Evolutionary conservation across 2,329 filamentous ascomycete genomes (phyloP).

Genomic region (Trichoderma koningii): DNA sequence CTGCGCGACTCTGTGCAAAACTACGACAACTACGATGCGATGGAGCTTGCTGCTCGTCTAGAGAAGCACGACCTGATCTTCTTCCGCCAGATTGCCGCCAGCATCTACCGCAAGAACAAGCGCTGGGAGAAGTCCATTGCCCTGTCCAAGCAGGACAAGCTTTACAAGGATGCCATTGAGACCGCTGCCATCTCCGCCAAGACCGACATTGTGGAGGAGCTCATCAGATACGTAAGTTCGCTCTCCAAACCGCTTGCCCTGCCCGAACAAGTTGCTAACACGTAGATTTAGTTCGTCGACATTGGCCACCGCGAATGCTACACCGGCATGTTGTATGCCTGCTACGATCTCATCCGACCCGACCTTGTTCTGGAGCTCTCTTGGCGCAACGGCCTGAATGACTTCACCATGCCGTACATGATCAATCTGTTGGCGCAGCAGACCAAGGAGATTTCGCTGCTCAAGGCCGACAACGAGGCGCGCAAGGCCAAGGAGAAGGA

Average conservation of each 20-base stretch:
- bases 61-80: conserved; percentile 99
- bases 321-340: conserved; percentile 98
- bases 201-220: conserved; percentile 88
- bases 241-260: neutral
- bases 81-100: conserved; percentile 98
- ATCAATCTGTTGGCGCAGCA: conserved; percentile 97
- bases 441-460: conserved; percentile 75
- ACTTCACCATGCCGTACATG: conserved; percentile 99
- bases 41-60: conserved; percentile 85
- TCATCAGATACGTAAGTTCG: conserved; percentile 89
- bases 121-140: conserved; percentile 99
- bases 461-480: conserved; percentile 96
- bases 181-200: conserved; percentile 92
- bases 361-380: conserved; percentile 94
- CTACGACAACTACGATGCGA: conserved; percentile 98
- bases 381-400: conserved; percentile 90
- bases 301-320: conserved; percentile 99
- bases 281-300: conserved; percentile 78
- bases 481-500: conserved; percentile 75
- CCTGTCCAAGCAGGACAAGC: conserved; percentile 97
- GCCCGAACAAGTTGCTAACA: conserved; percentile 38
- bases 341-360: conserved; percentile 93
- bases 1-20: conserved; percentile 96
- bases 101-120: conserved; percentile 99
- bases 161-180: conserved; percentile 99